Base-by-base conservation (phyloP, 129 eudicot species). In the Dittrichia graveolens region DNA sequence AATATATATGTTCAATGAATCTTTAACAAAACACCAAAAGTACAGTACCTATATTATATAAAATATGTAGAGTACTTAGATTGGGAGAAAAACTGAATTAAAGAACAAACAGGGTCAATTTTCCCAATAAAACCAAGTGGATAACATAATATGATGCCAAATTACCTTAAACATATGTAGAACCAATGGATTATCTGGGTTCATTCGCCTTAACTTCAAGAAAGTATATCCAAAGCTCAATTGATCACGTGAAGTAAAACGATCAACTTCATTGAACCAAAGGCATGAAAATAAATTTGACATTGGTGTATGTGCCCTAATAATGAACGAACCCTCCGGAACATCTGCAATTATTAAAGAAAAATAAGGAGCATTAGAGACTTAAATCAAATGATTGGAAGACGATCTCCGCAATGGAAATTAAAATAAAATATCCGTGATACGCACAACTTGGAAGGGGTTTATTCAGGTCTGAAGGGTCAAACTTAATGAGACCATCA, bases 231-330 rank as follows among this genome's bases (percentile, higher is more conserved):
- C 96, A 75, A 93, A 93, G 84, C 98, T 89, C 78, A 93, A 80
- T 40, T 93, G 98, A 81, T 93, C 98, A 2, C 98, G 92, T 69
- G 98, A 93, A 39, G 98, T 93, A 75, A 93, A 93, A 7, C 92
- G 95, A 66, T 93, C 92, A 82, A 93, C 98, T 84, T 93, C 98
- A 75, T 93, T 93, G 78, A 93, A 93, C 98, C 98, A 93, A 72
- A 93, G 95, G 75, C 98, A 93, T 14, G 98, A 87, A 83, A 93
- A 93, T 69, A 93, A 75, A 73, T 93, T 93, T 8, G 98, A 89
- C 96, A 89, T 93, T 24, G 96, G 89, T 40, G 98, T 87, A 77
- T 93, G 98, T 35, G 96, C 96, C 78, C 98, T 86, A 62, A 93
- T 77, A 50, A 93, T 93, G 54, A 93, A 84, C 12, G 98, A 93